Conservation (phyloP, 2,329 filamentous ascomycete genomes). For the Calonectria multiphialidica region DNA sequence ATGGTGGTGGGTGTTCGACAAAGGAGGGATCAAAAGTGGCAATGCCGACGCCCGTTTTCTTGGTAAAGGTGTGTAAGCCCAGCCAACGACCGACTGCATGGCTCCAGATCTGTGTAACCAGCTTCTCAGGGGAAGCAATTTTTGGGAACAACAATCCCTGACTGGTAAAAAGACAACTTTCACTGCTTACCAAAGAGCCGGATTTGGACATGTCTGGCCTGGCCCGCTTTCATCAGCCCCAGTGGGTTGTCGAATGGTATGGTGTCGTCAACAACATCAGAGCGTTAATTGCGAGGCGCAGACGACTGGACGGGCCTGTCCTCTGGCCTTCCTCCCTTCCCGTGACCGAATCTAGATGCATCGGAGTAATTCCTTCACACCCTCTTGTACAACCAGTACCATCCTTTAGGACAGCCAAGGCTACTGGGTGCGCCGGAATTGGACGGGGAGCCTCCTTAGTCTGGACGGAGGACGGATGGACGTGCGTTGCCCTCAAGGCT, state of each 20-base stretch:
- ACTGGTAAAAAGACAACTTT: conserved; percentile 1
- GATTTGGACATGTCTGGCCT: background rate
- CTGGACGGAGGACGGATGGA: conserved; percentile 24
- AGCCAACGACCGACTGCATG: background rate
- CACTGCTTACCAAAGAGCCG: background rate
- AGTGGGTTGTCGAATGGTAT: conserved; percentile 14
- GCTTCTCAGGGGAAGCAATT: background rate
- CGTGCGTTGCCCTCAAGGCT: conserved; percentile 11
- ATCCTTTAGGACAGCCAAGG: conserved; percentile 16
- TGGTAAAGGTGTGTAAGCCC: conserved; percentile 7
- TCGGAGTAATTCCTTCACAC: conserved; percentile 24
- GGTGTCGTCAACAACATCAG: background rate
- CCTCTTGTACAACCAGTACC: conserved; percentile 17
- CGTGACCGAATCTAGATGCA: conserved; percentile 31
- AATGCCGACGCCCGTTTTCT: conserved; percentile 7
- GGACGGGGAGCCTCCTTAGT: conserved; percentile 16
- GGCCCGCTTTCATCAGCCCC: background rate
- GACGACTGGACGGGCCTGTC: background rate
- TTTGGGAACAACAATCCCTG: background rate
- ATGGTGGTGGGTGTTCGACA: conserved; percentile 3
- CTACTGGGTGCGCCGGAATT: background rate
- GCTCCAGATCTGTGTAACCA: conserved; percentile 6
- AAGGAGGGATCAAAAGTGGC: background rate
- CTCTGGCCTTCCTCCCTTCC: conserved; percentile 9
- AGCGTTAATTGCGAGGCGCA: background rate